Conservation (phyloP, 768 basidiomycete genomes). For the Lanmaoa rubissima region DNA sequence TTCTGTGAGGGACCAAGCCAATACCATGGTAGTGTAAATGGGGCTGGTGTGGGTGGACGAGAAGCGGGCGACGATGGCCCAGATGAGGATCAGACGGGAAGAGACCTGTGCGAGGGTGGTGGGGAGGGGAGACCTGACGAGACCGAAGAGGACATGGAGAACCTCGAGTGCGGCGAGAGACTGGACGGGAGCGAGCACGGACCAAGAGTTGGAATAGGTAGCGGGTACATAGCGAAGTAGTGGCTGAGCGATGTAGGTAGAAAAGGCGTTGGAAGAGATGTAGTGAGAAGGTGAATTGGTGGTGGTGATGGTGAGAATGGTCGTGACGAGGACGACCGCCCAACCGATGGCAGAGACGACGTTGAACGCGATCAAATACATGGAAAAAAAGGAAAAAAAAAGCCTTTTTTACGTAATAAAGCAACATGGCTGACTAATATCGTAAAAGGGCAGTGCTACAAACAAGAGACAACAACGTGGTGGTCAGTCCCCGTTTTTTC, state of each 20-base stretch:
- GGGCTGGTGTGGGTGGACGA: constrained; percentile 62
- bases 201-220: constrained; percentile 54
- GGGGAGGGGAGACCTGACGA: constrained; percentile 72
- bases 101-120: constrained; percentile 81
- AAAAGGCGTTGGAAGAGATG: constrained; percentile 39
- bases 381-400: background rate
- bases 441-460: background rate
- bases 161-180: constrained; percentile 83
- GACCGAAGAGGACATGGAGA: constrained; percentile 71
- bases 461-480: constrained; percentile 25
- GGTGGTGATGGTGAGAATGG: background rate
- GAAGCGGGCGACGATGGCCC: constrained; percentile 58
- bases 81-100: constrained; percentile 79
- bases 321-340: constrained; percentile 57
- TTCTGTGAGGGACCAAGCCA: constrained; percentile 92
- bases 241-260: constrained; percentile 34
- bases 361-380: constrained; percentile 82
- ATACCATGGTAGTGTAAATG: constrained; percentile 84
- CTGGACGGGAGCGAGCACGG: constrained; percentile 71
- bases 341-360: constrained; percentile 70
- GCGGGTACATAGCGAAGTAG: constrained; percentile 39
- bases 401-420: constrained; percentile 9
- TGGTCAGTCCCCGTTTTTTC: constrained; percentile 25
- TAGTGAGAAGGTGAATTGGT: constrained; percentile 11
- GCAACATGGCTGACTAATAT: constrained; percentile 4